Evolutionary conservation across 2,329 filamentous ascomycete genomes (phyloP), one percentile per base, ranked within the genome.

Genomic region (Periconia sp.): DNA sequence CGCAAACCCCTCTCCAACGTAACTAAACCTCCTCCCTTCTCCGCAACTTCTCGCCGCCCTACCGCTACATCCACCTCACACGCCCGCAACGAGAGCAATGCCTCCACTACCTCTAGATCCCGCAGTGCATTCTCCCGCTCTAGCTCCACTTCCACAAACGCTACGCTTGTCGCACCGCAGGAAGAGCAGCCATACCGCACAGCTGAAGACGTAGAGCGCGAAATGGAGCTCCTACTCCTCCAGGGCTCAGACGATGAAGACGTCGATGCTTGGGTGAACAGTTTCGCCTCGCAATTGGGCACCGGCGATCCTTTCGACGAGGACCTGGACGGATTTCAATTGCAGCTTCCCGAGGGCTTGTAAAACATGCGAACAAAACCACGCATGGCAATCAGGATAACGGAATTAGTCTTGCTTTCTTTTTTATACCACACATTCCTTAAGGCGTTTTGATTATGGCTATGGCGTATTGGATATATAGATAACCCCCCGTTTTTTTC

Each of bases 1-100:
- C 67, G 68, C 36, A 67, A 68, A 32, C 68, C 68, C 5, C 61
- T 70, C 19, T 65, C 67, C 25, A 69, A 67, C 45, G 52, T 69
- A 34, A 65, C 61, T 26, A 66, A 59, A 42, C 60, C 60, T 9
- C 48, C 61, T 21, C 57, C 56, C n/a, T 58, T 57, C 31, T 61
- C 62, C 9, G 40, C 57, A n/a, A 31, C 50, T 7, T 40, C 59
- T 9, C 52, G 54, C 5, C 57, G 56, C 8, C 52, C 59, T 6
- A 46, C 58, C 11, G 40, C 56, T 3, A 32, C 58, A 10, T 40
- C 59, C 3, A 33, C 54, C 18, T 49, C 54, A 12, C 40, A 55
- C 16, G 40, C 32, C 11, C 52, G 54, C 36, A 48, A 46, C 21
- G 57, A 57, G 29, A 55, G 48, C 25, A 11, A 41, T 1, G 49